Conservation (phyloP, 495 filamentous ascomycete genomes). For the Xylaria castorea region DNA sequence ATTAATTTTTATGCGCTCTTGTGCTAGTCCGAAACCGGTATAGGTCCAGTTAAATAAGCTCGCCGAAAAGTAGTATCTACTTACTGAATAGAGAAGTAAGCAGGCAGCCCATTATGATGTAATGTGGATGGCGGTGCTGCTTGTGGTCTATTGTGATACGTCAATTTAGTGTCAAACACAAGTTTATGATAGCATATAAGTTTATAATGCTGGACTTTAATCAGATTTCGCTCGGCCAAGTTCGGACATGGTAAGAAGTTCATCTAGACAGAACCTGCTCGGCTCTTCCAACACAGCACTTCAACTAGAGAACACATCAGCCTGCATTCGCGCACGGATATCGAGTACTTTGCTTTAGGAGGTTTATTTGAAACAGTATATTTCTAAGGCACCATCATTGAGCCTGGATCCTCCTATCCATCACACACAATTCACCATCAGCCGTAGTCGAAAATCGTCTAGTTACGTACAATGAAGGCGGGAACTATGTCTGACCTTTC, state of each 20-base stretch:
- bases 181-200: not conserved
- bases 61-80: not conserved
- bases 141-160: not conserved
- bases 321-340: not conserved
- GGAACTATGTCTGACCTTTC: constrained; percentile 43
- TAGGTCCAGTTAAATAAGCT: not conserved
- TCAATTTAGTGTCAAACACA: not conserved
- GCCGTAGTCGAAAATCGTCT: not conserved
- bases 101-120: not conserved
- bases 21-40: not conserved
- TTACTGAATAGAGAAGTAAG: not conserved
- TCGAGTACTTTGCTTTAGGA: not conserved
- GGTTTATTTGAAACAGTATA: not conserved
- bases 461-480: not conserved
- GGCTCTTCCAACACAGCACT: not conserved
- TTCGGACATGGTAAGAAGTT: not conserved
- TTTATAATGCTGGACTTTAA: not conserved
- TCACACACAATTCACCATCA: not conserved
- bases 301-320: not conserved
- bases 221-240: not conserved
- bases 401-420: not conserved
- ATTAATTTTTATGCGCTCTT: not conserved
- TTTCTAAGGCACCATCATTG: not conserved
- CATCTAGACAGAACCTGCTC: not conserved
- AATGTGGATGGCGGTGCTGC: not conserved